Conservation (phyloP, 305 asterid genomes). For the Euphrasia arctica region DNA sequence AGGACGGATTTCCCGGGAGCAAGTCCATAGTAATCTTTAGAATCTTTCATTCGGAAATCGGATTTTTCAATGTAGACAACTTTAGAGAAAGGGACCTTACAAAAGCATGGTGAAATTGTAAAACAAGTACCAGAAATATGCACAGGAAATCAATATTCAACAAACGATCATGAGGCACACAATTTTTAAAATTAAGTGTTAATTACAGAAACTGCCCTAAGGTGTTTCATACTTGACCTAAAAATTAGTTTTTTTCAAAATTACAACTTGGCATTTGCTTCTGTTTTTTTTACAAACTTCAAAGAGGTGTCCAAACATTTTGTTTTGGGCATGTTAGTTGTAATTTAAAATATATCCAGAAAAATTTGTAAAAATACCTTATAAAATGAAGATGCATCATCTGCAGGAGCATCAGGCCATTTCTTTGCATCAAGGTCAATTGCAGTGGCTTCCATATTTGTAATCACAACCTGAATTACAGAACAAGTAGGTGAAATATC, state of each 20-base stretch:
- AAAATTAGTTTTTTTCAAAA: not conserved
- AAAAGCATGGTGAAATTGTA: slow-evolving; percentile 22
- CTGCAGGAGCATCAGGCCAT: slow-evolving; percentile 89
- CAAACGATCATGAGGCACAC: not conserved
- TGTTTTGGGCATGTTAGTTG: not conserved
- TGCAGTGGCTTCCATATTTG: slow-evolving; percentile 64
- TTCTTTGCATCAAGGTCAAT: slow-evolving; percentile 86
- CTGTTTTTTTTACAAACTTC: too few relatives aligned
- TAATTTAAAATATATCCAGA: not conserved
- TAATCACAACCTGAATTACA: slow-evolving; percentile 64
- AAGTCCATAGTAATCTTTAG: slow-evolving; percentile 94
- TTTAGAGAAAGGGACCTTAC: slow-evolving; percentile 83
- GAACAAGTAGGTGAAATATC: not conserved
- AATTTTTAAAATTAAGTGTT: not conserved
- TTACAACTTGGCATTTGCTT: too few relatives aligned
- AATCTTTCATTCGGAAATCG: slow-evolving; percentile 84
- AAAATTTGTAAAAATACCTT: slow-evolving; percentile 50
- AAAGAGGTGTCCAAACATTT: too few relatives aligned
- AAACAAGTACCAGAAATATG: slow-evolving; percentile 15
- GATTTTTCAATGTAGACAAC: slow-evolving; percentile 80
- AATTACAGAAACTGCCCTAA: not conserved
- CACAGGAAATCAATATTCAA: not conserved
- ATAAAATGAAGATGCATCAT: slow-evolving; percentile 61
- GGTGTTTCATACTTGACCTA: not conserved
- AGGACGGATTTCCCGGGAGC: slow-evolving; percentile 95